Evolutionary conservation across 306 rosid genomes (phyloP), one percentile per base, ranked within the genome.

Genomic region (Acmispon strigosus): DNA sequence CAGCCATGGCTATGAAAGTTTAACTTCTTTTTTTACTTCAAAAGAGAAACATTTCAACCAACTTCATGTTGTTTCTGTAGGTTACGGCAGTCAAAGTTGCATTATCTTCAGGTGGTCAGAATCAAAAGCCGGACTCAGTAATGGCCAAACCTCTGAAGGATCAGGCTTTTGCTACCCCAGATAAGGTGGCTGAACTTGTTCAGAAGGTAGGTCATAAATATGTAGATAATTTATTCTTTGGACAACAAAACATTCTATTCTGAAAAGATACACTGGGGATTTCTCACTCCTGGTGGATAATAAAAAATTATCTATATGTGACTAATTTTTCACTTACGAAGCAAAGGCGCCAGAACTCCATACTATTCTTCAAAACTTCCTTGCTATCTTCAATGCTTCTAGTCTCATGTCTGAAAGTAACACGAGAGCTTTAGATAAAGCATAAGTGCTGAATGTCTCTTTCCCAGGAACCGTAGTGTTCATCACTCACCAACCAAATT

Each of bases 161-260:
- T 69, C 99, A 91, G 80, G 99, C 99, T 63, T 94, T 94, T 78
- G 97, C 99, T 69, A 85, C 88, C 73, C 97, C 96, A 3, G 99
- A 94, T 77, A 91, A 91, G 79, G 99, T 94, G 75, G 92, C 95
- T 18, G 99, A 91, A 86, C 85, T 91, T 77, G 85, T 84, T 82
- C 90, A 87, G 67, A 94, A 87, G 99, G 99, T 94, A 71, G 52
- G 84, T 59, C 39, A 53, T 80, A 27, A 45, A 67, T 59, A 16
- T 61, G 12, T 72, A 15, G 51, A 59, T 48, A 36, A 51, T 55
- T 63, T 55, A 36, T 45, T 37, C 66, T 34, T 44, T 70, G 78
- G 52, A 52, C 65, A 43, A 8, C n/a, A 7, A 44, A 39, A 16
- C 29, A 73, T 55, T 41, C 7, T 48, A n/a, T 14, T 59, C 56